Conservation (phyloP, 2,329 filamentous ascomycete genomes). For the Ascochyta clinopodiicola region DNA sequence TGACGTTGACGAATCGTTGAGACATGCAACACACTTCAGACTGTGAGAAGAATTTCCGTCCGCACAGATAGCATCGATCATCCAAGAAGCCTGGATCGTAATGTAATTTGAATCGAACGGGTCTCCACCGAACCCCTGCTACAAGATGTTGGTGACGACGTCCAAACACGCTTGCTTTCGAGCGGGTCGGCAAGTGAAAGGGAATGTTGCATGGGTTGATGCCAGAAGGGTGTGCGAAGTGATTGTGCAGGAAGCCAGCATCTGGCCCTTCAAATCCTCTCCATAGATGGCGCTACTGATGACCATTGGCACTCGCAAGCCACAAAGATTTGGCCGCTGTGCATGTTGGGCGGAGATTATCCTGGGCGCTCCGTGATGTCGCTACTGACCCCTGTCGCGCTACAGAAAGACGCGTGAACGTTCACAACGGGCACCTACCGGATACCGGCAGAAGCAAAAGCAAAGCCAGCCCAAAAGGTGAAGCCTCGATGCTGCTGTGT, state of each 20-base stretch:
- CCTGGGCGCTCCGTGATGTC: constrained; percentile 5
- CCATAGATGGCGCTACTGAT: constrained; percentile 4
- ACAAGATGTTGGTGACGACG: constrained; percentile 4
- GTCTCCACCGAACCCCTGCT: constrained; percentile 5
- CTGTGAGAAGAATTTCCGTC: neutral
- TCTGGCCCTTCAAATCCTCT: constrained; percentile 1
- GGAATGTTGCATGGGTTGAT: neutral
- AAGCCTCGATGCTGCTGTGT: neutral
- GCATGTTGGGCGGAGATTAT: constrained; percentile 21
- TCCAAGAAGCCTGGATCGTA: neutral
- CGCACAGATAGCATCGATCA: neutral
- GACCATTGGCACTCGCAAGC: constrained; percentile 13
- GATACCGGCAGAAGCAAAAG: constrained; percentile 4
- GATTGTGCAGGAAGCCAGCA: neutral
- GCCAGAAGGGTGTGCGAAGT: neutral
- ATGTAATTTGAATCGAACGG: constrained; percentile 7
- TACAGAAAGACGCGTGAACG: constrained; percentile 6
- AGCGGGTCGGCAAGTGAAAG: neutral
- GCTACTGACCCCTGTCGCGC: constrained; percentile 6
- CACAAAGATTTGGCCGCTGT: constrained; percentile 6
- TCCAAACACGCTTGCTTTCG: neutral
- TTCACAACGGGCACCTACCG: constrained; percentile 1
- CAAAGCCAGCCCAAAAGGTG: neutral
- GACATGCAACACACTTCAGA: constrained; percentile 1
- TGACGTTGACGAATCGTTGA: neutral